Conservation (phyloP, 2,329 filamentous ascomycete species). For the Calonectria ilicicola region DNA sequence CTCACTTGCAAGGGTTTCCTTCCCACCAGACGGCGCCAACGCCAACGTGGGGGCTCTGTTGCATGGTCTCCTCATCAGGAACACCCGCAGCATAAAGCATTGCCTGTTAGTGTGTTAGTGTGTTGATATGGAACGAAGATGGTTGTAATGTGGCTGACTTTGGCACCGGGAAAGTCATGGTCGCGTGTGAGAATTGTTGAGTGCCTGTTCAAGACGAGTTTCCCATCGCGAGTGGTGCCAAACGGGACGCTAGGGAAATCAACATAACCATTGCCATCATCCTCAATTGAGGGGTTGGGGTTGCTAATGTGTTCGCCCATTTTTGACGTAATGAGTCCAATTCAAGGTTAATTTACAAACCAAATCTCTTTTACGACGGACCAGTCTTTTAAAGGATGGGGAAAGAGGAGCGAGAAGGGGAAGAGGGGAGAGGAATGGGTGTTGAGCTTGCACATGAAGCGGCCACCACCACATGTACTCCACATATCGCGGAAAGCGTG, state of each 20-base stretch:
- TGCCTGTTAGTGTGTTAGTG: background rate
- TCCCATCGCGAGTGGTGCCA: background rate
- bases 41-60: slow-evolving; percentile 13
- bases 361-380: background rate
- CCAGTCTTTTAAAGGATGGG: background rate
- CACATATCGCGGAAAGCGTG: background rate
- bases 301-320: background rate
- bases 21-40: slow-evolving; percentile 13
- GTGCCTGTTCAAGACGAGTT: slow-evolving; percentile 1
- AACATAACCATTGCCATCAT: background rate
- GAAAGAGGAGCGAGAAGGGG: background rate
- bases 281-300: background rate
- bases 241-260: slow-evolving; percentile 1
- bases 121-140: background rate
- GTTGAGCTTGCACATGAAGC: background rate
- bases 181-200: slow-evolving; percentile 8
- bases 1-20: slow-evolving; percentile 21
- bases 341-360: background rate
- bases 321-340: background rate
- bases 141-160: background rate
- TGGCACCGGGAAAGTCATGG: slow-evolving; percentile 14
- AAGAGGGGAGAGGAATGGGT: background rate
- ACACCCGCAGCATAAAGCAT: slow-evolving; percentile 18
- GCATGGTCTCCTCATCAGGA: slow-evolving; percentile 6
- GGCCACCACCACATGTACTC: background rate